Percentiles rank a stretch among this genome's conserved stretches.
Conservation (phyloP, 805 yeast genomes). For the Grigorovia transvaalensis region DNA sequence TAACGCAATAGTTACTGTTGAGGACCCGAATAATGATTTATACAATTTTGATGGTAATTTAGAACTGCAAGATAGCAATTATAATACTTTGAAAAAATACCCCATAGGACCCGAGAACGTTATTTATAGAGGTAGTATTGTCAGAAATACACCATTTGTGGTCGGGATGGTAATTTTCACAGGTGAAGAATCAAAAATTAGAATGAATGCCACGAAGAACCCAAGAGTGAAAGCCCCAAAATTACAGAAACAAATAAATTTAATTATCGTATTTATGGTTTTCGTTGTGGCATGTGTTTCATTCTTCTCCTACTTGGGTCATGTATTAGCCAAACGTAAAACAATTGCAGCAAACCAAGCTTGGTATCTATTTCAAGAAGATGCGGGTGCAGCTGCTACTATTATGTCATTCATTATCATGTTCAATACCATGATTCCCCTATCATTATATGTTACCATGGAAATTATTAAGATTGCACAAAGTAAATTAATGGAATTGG, state of each 20-base stretch:
- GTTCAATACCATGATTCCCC: conserved; percentile 93
- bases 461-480: conserved; percentile 90
- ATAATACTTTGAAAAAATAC: conserved; percentile 31
- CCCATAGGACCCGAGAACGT: conserved; percentile 76
- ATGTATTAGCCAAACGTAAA: conserved; percentile 37
- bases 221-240: conserved; percentile 92
- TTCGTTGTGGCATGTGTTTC: conserved; percentile 63
- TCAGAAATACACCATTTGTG: conserved; percentile 69
- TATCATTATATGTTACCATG: conserved; percentile 91
- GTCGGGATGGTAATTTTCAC: conserved; percentile 81
- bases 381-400: conserved; percentile 79
- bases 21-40: conserved; percentile 86
- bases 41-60: conserved; percentile 84
- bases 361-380: conserved; percentile 69
- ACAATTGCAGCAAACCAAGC: conserved; percentile 31
- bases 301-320: conserved; percentile 73
- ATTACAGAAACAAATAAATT: conserved; percentile 70
- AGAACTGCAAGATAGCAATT: conserved; percentile 28
- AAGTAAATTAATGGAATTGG: conserved; percentile 70
- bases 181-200: conserved; percentile 91
- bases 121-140: conserved; percentile 80
- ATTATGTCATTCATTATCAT: conserved; percentile 93
- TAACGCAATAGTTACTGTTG: conserved; percentile 51
- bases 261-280: conserved; percentile 83
- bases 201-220: conserved; percentile 87